phyloP scores from a whole-genome alignment of 2,329 filamentous ascomycete species.

The Talaromyces amestolkiae region DNA sequence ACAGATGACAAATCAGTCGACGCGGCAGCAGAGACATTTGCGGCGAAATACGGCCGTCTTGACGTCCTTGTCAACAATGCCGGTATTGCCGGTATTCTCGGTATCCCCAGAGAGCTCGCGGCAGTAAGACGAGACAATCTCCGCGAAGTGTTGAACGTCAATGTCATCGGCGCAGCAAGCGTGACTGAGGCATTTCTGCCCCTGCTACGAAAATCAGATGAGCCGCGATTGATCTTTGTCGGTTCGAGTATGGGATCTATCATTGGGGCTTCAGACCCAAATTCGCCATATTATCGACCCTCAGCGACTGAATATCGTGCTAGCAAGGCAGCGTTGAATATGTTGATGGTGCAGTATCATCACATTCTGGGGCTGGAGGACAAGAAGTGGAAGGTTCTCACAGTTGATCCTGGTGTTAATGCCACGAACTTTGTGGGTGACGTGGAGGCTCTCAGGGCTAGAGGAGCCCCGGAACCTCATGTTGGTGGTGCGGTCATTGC shows the following conservation, averaged over 20 bases:
- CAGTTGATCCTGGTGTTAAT: slow-evolving; percentile 47
- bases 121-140: slow-evolving; percentile 28
- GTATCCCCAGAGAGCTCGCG: slow-evolving; percentile 17
- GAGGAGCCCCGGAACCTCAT: slow-evolving; percentile 22
- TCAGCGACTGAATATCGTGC: slow-evolving; percentile 38
- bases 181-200: slow-evolving; percentile 39
- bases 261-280: slow-evolving; percentile 27
- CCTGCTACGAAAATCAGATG: slow-evolving; percentile 28
- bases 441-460: slow-evolving; percentile 18
- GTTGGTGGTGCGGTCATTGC: slow-evolving; percentile 40
- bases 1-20: slow-evolving; percentile 52
- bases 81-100: slow-evolving; percentile 20
- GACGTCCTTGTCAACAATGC: slow-evolving; percentile 31
- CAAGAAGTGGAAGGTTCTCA: slow-evolving; percentile 47
- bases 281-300: slow-evolving; percentile 26
- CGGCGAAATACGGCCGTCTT: slow-evolving; percentile 50
- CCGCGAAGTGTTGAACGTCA: slow-evolving; percentile 36
- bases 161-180: slow-evolving; percentile 40
- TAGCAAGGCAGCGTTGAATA: slow-evolving; percentile 47
- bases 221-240: slow-evolving; percentile 43
- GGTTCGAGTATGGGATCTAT: slow-evolving; percentile 39
- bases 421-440: slow-evolving; percentile 35
- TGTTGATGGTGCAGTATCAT: slow-evolving; percentile 50
- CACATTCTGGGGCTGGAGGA: slow-evolving; percentile 38
- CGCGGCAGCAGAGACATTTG: slow-evolving; percentile 55